A percentile compares a stretch with the other conserved stretches of the same genome.
These are phyloP conservation scores for Nakazawaea ambrosiae DNA, from an alignment of 805 yeast species.

Conservation along the genomic window DNA sequence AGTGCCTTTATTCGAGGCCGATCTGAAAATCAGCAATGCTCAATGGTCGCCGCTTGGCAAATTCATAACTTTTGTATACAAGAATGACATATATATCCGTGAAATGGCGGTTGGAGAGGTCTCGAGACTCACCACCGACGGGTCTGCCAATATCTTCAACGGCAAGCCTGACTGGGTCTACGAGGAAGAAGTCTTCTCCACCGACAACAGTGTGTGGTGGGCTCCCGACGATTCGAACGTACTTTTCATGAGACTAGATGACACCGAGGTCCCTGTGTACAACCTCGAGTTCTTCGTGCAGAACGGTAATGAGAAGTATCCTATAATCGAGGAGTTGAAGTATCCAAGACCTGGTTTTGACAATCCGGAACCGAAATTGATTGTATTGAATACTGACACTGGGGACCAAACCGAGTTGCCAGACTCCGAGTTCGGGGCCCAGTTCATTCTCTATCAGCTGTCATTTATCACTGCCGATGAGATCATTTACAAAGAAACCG, in stretches of 20 bases:
- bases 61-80: slow-evolving; percentile 46
- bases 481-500: slow-evolving; percentile 53
- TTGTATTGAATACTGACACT: slow-evolving; percentile 30
- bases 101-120: slow-evolving; percentile 21
- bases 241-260: slow-evolving; percentile 51
- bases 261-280: slow-evolving; percentile 48
- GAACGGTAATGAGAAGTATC: slow-evolving; percentile 33
- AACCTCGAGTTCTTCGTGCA: slow-evolving; percentile 45
- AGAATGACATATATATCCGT: slow-evolving; percentile 48
- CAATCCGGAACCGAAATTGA: slow-evolving; percentile 49
- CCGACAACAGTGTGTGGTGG: slow-evolving; percentile 68
- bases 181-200: slow-evolving; percentile 67
- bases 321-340: slow-evolving; percentile 36
- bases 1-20: slow-evolving; percentile 17
- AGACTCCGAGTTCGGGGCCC: slow-evolving; percentile 30
- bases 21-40: slow-evolving; percentile 39
- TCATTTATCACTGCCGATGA: slow-evolving; percentile 47
- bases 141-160: slow-evolving; percentile 43
- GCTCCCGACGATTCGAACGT: slow-evolving; percentile 52
- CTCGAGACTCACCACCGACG: slow-evolving; percentile 41
- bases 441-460: slow-evolving; percentile 53
- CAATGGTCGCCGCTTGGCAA: slow-evolving; percentile 58
- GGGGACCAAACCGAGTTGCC: slow-evolving; percentile 18
- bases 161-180: slow-evolving; percentile 83
- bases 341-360: slow-evolving; percentile 71